A percentile compares a stretch with the other conserved stretches of the same genome.
Conservation (phyloP, 495 filamentous ascomycete genomes). For the Chaetomium fimeti region DNA sequence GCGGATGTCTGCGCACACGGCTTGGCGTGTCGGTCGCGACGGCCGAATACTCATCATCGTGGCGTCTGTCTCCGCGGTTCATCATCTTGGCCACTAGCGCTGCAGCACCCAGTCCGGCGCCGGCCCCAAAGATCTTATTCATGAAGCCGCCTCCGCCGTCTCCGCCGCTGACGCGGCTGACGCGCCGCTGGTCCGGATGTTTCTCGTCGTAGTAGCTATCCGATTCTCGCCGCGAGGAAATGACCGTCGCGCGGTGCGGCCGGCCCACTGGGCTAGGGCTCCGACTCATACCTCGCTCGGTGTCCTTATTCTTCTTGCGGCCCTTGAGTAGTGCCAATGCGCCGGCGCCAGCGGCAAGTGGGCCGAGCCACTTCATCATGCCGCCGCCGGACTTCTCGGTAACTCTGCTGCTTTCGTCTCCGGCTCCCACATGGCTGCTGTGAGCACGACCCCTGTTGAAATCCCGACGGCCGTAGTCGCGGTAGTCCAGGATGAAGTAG, state of each 20-base stretch:
- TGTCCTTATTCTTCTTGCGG: slow-evolving; percentile 43
- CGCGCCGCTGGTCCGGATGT: slow-evolving; percentile 39
- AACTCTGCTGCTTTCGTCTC: slow-evolving; percentile 13
- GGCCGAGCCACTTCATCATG: slow-evolving; percentile 50
- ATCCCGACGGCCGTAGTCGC: slow-evolving; percentile 49
- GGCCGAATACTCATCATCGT: slow-evolving; percentile 59
- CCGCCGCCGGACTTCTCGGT: slow-evolving; percentile 44
- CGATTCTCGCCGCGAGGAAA: slow-evolving; percentile 48
- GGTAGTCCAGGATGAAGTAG: slow-evolving; percentile 73
- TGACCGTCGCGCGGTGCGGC: slow-evolving; percentile 44
- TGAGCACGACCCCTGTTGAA: slow-evolving; percentile 42
- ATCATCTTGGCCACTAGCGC: slow-evolving; percentile 63
- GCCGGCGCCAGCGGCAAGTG: slow-evolving; percentile 60
- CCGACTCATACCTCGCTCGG: slow-evolving; percentile 38
- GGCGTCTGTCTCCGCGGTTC: slow-evolving; percentile 57
- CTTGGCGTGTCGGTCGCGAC: slow-evolving; percentile 55
- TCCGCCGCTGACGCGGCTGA: slow-evolving; percentile 39
- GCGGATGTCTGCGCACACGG: slow-evolving; percentile 35
- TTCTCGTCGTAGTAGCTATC: slow-evolving; percentile 63
- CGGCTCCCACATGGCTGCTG: slow-evolving; percentile 14
- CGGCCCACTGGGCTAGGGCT: slow-evolving; percentile 35
- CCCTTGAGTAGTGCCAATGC: slow-evolving; percentile 55
- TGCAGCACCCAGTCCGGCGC: slow-evolving; percentile 64
- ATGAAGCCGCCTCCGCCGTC: slow-evolving; percentile 52
- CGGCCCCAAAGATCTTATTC: slow-evolving; percentile 63